Evolutionary conservation across 371 early-diverging fungal species (phyloP).

Genomic region (Mortierella sp.): DNA sequence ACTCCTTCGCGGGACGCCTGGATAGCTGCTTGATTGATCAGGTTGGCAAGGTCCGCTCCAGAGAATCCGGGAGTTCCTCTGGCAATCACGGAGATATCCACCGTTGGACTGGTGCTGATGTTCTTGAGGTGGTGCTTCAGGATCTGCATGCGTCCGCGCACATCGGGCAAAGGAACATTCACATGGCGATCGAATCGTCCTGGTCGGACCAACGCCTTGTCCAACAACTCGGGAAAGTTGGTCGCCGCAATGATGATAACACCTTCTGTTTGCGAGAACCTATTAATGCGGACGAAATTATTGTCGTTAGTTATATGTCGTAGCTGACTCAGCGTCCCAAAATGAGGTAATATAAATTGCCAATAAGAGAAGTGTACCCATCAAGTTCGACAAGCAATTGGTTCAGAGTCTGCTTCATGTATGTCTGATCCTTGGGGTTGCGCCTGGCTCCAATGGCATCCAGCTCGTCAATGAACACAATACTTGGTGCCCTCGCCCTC

Average conservation of each 20-base stretch:
- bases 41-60: constrained; percentile 97
- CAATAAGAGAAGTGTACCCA: constrained; percentile 70
- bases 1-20: constrained; percentile 88
- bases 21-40: constrained; percentile 97
- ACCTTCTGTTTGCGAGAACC: constrained; percentile 91
- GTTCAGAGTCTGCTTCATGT: constrained; percentile 97
- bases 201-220: constrained; percentile 97
- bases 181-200: constrained; percentile 98
- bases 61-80: constrained; percentile 98
- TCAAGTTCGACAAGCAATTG: constrained; percentile 97
- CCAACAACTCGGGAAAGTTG: constrained; percentile 98
- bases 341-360: not conserved
- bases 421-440: constrained; percentile 93
- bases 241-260: constrained; percentile 99
- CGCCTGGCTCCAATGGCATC: constrained; percentile 99
- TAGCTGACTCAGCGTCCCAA: not conserved
- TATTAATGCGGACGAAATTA: constrained; percentile 11
- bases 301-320: not conserved
- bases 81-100: constrained; percentile 89
- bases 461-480: constrained; percentile 99
- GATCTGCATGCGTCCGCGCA: constrained; percentile 94
- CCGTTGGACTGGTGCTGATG: constrained; percentile 72
- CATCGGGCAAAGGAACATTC: constrained; percentile 97
- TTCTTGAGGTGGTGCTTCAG: constrained; percentile 92
- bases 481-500: constrained; percentile 95